A percentile compares a stretch with the other conserved stretches of the same genome.
Evolutionary conservation across 129 eudicot species (phyloP).

Genomic region (Lactuca sativa): DNA sequence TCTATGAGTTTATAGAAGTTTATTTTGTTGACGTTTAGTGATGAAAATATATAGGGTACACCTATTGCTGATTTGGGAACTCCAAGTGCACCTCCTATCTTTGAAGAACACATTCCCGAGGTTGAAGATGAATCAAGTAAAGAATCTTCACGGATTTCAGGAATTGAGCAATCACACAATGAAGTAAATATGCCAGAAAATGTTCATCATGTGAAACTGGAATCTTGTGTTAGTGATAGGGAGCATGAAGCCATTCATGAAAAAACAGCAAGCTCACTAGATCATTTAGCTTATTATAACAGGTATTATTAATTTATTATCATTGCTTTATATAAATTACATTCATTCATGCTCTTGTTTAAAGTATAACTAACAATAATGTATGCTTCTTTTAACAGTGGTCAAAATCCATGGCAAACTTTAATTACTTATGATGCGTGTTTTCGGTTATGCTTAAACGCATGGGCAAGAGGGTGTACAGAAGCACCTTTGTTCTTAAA

Average conservation of each 20-base stretch:
- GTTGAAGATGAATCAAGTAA: constrained; percentile 41
- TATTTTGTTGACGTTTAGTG: neutral
- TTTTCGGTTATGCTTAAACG: constrained; percentile 77
- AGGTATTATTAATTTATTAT: constrained; percentile 29
- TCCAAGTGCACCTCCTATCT: constrained; percentile 92
- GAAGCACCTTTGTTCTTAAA: constrained; percentile 86
- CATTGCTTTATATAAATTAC: neutral
- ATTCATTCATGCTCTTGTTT: neutral
- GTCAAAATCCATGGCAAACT: constrained; percentile 86
- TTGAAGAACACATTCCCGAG: constrained; percentile 40
- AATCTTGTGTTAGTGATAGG: constrained; percentile 45
- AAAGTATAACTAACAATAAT: constrained; percentile 8
- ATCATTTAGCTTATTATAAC: constrained; percentile 44
- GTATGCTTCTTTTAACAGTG: constrained; percentile 43
- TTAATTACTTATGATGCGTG: constrained; percentile 91
- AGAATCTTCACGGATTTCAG: constrained; percentile 35
- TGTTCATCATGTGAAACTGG: constrained; percentile 33
- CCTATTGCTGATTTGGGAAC: constrained; percentile 73
- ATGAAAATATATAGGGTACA: constrained; percentile 49
- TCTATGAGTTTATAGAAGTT: neutral
- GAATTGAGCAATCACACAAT: constrained; percentile 29
- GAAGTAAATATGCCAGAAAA: constrained; percentile 39
- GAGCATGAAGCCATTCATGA: constrained; percentile 34
- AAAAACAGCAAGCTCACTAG: constrained; percentile 40
- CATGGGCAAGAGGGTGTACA: constrained; percentile 85